These are phyloP conservation scores for Annona squamosa DNA, from an alignment of 164 flowering plant species.

Conservation along the genomic window DNA sequence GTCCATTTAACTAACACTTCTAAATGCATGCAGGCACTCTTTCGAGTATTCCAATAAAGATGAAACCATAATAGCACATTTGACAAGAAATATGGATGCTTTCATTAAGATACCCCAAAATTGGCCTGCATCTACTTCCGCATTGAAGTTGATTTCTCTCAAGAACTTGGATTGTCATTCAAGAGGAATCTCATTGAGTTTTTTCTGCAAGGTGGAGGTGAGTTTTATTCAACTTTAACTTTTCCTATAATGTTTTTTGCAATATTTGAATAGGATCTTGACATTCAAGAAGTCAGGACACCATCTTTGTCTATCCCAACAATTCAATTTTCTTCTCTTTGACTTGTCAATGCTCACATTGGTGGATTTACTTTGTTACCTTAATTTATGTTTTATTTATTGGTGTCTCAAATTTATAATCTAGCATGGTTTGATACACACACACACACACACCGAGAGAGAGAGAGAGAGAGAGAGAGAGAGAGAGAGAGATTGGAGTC, in stretches of 20 bases:
- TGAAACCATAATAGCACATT: constrained; percentile 53
- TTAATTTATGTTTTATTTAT: too few relatives aligned
- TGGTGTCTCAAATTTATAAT: too few relatives aligned
- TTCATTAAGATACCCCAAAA: constrained; percentile 57
- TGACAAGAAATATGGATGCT: constrained; percentile 62
- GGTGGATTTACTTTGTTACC: too few relatives aligned
- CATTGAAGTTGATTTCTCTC: constrained; percentile 60
- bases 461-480: too few relatives aligned
- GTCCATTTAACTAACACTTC: background rate
- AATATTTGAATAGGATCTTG: background rate
- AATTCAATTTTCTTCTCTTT: too few relatives aligned
- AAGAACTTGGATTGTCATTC: constrained; percentile 44
- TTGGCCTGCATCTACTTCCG: constrained; percentile 56
- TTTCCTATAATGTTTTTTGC: background rate
- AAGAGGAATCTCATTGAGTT: constrained; percentile 41
- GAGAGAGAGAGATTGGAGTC: too few relatives aligned
- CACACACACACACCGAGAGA: too few relatives aligned
- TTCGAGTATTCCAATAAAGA: constrained; percentile 66
- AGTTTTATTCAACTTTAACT: constrained; percentile 15
- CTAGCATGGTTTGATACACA: too few relatives aligned
- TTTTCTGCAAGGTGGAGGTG: constrained; percentile 73
- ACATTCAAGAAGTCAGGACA: background rate
- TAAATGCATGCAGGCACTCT: constrained; percentile 42
- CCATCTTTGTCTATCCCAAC: too few relatives aligned
- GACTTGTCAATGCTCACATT: too few relatives aligned